Percentiles rank a stretch among this genome's conserved stretches.
These are phyloP conservation scores for Aspergillus ostianus DNA, from an alignment of 495 filamentous ascomycete species.

Conservation along the genomic window DNA sequence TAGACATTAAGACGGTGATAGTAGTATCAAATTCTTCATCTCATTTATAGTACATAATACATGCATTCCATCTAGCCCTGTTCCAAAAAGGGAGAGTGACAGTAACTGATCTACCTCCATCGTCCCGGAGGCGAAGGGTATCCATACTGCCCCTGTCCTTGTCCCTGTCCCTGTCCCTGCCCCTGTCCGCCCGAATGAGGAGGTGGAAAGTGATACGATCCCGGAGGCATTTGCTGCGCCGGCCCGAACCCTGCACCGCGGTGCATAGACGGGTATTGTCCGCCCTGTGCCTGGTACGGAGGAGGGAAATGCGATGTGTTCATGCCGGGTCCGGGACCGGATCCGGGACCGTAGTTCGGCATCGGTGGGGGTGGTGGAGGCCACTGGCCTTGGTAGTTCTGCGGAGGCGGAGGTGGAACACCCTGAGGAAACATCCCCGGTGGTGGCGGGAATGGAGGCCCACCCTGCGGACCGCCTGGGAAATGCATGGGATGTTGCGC, in stretches of 20 bases:
- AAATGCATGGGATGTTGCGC: slow-evolving; percentile 29
- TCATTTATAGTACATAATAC: background rate
- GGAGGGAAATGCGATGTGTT: slow-evolving; percentile 32
- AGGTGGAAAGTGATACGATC: slow-evolving; percentile 40
- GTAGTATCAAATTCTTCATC: too few relatives aligned
- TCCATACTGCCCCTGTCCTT: slow-evolving; percentile 17
- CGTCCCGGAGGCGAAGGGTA: background rate
- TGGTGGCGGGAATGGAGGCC: background rate
- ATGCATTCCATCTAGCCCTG: background rate
- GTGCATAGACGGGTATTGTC: slow-evolving; percentile 1
- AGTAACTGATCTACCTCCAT: background rate
- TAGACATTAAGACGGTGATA: too few relatives aligned
- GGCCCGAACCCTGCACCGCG: slow-evolving; percentile 9
- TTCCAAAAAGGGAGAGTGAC: background rate
- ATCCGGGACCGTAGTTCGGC: slow-evolving; percentile 14
- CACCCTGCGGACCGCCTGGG: slow-evolving; percentile 4
- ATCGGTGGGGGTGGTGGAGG: slow-evolving; percentile 33
- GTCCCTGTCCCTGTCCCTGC: slow-evolving; percentile 18
- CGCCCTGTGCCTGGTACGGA: slow-evolving; percentile 27
- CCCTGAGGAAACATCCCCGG: slow-evolving; percentile 15
- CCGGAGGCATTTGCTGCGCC: slow-evolving; percentile 35
- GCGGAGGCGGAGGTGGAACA: slow-evolving; percentile 16
- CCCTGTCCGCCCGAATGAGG: slow-evolving; percentile 27
- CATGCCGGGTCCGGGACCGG: background rate
- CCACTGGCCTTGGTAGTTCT: slow-evolving; percentile 26